Evolutionary conservation across 352 stramenopile genomes (phyloP).

Genomic region (Chrysophaeum taylorii): DNA sequence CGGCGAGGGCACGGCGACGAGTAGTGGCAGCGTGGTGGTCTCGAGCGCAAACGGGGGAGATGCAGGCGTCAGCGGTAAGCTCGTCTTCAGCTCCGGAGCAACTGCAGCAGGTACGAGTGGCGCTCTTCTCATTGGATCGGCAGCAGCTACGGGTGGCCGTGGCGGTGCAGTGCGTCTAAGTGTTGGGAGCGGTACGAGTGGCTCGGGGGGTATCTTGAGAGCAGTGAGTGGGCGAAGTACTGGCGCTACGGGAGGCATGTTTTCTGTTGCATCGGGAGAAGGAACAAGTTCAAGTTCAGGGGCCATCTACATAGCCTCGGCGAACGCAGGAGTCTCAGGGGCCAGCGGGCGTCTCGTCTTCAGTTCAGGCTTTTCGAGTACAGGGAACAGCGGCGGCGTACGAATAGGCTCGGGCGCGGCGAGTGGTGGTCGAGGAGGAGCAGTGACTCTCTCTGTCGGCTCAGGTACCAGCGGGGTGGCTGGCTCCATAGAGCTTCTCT

Average conservation of each 20-base stretch:
- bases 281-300: no score
- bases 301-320: no score
- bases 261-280: no score
- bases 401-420: conserved; percentile 16
- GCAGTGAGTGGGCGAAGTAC: no score
- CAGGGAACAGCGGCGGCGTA: conserved; percentile 25
- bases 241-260: no score
- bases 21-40: no score
- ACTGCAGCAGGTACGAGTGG: conserved; percentile 15
- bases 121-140: conserved; percentile 15
- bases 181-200: conserved; percentile 10
- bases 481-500: conserved; percentile 6
- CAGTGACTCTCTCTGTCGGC: neutral
- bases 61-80: conserved; percentile 29
- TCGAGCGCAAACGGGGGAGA: conserved; percentile 5
- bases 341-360: conserved; percentile 1
- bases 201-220: conserved; percentile 22
- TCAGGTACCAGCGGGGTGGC: neutral
- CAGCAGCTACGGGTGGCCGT: conserved; percentile 6
- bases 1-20: no score
- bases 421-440: conserved; percentile 5
- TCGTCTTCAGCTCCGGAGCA: conserved; percentile 27
- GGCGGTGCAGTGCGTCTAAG: conserved; percentile 7
- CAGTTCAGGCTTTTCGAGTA: conserved; percentile 20
- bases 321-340: neutral